These are phyloP conservation scores for Monosporozyma aerobia DNA, from an alignment of 805 yeast genomes.

Conservation along the genomic window DNA sequence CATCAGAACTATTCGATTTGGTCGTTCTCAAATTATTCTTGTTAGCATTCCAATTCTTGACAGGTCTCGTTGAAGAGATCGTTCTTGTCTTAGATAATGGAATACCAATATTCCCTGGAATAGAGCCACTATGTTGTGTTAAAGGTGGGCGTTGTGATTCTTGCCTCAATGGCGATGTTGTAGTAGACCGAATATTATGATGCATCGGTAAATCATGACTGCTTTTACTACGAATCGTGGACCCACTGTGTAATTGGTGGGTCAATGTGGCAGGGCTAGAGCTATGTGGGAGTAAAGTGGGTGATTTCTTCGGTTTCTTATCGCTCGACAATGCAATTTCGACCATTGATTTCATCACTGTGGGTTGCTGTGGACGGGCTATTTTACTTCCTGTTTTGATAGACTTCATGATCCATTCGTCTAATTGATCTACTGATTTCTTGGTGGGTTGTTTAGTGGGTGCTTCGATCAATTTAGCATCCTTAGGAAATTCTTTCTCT, in stretches of 20 bases:
- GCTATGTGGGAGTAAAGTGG: neutral
- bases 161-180: neutral
- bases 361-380: constrained; percentile 2
- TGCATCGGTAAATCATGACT: neutral
- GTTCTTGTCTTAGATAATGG: neutral
- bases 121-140: neutral
- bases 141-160: neutral
- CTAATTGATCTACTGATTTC: neutral
- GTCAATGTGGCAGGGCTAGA: neutral
- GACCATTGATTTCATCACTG: constrained; percentile 1
- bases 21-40: neutral
- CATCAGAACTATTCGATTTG: neutral
- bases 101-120: neutral
- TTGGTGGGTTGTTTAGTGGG: neutral
- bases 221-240: neutral
- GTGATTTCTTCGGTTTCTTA: neutral
- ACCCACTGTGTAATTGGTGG: neutral
- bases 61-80: neutral
- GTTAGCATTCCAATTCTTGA: neutral
- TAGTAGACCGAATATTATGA: neutral
- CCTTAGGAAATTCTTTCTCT: neutral
- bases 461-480: neutral
- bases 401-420: neutral
- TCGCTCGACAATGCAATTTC: constrained; percentile 2
- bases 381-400: neutral